phyloP scores from a whole-genome alignment of 768 basidiomycete species.

The Kwoniella dendrophila region DNA sequence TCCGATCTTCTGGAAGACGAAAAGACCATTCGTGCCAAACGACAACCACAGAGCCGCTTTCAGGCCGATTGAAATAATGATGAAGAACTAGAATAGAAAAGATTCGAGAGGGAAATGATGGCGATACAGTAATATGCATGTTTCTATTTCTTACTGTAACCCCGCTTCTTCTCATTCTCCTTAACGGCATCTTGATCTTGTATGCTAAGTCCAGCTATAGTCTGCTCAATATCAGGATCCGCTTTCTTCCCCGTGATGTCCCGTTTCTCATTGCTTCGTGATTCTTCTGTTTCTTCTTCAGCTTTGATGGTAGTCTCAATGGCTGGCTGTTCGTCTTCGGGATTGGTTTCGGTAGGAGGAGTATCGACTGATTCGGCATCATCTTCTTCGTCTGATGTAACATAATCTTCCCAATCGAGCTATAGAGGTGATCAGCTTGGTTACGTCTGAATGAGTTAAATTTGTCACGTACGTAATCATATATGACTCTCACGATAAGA shows the following conservation, averaged over 20 bases:
- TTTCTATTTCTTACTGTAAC: background rate
- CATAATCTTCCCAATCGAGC: slow-evolving; percentile 44
- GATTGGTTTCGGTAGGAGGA: slow-evolving; percentile 71
- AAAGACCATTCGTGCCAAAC: background rate
- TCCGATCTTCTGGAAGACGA: slow-evolving; percentile 7
- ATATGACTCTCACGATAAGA: slow-evolving; percentile 86
- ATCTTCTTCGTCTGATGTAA: slow-evolving; percentile 37
- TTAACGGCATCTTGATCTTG: background rate
- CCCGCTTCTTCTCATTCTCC: background rate
- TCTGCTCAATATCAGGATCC: slow-evolving; percentile 4
- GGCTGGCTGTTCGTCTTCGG: slow-evolving; percentile 67
- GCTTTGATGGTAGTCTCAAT: slow-evolving; percentile 38
- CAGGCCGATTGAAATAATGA: background rate
- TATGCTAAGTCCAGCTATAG: background rate
- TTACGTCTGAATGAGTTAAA: background rate
- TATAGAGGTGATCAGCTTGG: slow-evolving; percentile 17
- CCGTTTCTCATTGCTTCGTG: background rate
- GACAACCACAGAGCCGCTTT: background rate
- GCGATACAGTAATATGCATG: slow-evolving; percentile 17
- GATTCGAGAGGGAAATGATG: slow-evolving; percentile 23
- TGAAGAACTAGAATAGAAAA: slow-evolving; percentile 17
- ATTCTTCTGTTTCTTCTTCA: slow-evolving; percentile 1
- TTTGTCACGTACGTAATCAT: slow-evolving; percentile 76
- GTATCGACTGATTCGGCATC: slow-evolving; percentile 56
- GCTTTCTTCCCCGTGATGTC: background rate